phyloP scores from a whole-genome alignment of 2,329 filamentous ascomycete species.

The Penicillium verrucosum region DNA sequence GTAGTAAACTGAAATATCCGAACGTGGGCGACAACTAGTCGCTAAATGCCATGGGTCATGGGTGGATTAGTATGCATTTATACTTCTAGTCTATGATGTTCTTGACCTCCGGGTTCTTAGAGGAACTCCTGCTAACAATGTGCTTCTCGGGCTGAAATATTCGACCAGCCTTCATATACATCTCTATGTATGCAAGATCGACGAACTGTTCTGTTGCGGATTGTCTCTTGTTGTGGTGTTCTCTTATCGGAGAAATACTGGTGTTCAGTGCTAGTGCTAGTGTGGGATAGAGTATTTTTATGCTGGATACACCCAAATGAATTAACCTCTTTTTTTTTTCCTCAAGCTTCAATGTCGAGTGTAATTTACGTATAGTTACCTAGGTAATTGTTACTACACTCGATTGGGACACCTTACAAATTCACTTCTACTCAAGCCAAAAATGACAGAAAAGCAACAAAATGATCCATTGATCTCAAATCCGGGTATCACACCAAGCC shows the following conservation, averaged over 20 bases:
- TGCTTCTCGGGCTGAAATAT: background rate
- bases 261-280: background rate
- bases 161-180: background rate
- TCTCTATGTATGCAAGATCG: background rate
- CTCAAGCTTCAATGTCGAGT: background rate
- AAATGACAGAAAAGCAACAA: slow-evolving; percentile 11
- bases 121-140: too few species aligned
- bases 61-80: slow-evolving; percentile 30
- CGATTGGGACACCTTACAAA: background rate
- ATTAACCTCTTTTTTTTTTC: background rate
- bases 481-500: slow-evolving; percentile 18
- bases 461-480: background rate
- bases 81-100: too few species aligned
- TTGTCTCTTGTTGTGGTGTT: background rate
- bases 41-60: slow-evolving; percentile 28
- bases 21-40: slow-evolving; percentile 43
- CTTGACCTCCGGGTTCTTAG: background rate
- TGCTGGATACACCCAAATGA: background rate
- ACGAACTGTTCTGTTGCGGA: background rate
- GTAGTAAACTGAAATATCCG: slow-evolving; percentile 42
- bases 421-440: background rate
- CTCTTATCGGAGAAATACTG: background rate
- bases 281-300: too few species aligned
- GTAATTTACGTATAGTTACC: background rate
- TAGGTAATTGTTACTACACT: background rate